Base-by-base conservation (phyloP, 2,329 filamentous ascomycete species). In the Phialemonium atrogriseum region DNA sequence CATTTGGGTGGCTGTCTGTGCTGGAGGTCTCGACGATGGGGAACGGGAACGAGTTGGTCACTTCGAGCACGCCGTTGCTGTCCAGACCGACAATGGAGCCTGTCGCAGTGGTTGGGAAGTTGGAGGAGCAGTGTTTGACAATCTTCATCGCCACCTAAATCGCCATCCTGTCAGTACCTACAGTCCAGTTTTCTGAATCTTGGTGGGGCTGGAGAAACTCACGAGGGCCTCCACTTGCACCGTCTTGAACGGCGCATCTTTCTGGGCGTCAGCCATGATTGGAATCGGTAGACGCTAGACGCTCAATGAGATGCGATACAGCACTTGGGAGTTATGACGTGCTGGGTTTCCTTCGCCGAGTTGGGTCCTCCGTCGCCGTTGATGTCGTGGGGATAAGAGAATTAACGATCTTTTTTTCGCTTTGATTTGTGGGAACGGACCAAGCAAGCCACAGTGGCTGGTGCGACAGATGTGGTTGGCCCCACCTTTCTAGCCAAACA, bases 21-120 rank as follows among this genome's bases (percentile, higher is more conserved):
- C 73, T 62, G 42, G 75, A 71, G 47, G 78, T 63, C 45, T 94
- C 87, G 58, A 84, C 68, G 34, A 84, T 79, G 33, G 91, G 91
- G 69, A 95, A 95, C 24, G 87, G 82, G 65, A 96, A 98, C 44
- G 77, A 76, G 70, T 96, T 96, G 48, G 91, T 96, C 64, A 96
- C 70, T 65, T 96, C 81, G 41, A 96, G 76, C 38, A 79, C 70
- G 43, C 77, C 76, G 44, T 82, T 77, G 50, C 76, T 75, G 60
- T 96, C 89, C 84, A 96, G 88, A 49, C 91, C 91, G 38, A 95
- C 87, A 40, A 95, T 75, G 41, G 83, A 85, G 41, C 89, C 89
- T 34, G 88, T 95, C 35, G 87, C 86, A 35, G 80, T 80, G 32
- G 86, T 89, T 29, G 89, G 89, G 66, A 94, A 95, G 33, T 75